A percentile compares a stretch with the other conserved stretches of the same genome.
Evolutionary conservation across 2,329 filamentous ascomycete genomes (phyloP).

Genomic region (Hypoxylon sp.): DNA sequence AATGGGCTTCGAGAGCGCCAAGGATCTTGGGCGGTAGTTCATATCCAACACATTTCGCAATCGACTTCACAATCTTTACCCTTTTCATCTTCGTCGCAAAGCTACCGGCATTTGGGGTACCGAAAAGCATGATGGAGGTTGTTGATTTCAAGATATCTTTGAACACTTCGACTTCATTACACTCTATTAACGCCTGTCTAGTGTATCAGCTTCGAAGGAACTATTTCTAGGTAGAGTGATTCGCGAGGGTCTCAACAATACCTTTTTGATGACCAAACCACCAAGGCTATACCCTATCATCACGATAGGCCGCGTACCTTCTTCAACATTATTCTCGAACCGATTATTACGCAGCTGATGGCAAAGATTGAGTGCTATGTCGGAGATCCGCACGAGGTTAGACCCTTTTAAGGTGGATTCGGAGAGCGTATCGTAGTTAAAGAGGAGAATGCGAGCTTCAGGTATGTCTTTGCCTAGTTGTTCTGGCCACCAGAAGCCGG

Average conservation of each 20-base stretch:
- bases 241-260: neutral
- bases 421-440: slow-evolving; percentile 9
- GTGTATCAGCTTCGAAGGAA: neutral
- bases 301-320: neutral
- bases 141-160: neutral
- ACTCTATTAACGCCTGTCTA: slow-evolving; percentile 6
- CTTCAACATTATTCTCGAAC: neutral
- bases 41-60: neutral
- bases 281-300: slow-evolving; percentile 7
- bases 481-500: slow-evolving; percentile 4
- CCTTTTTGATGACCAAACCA: neutral
- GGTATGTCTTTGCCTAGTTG: slow-evolving; percentile 1
- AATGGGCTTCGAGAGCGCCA: neutral
- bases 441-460: neutral
- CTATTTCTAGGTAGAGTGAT: neutral
- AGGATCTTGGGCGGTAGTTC: neutral
- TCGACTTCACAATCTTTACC: neutral
- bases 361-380: slow-evolving; percentile 1
- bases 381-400: neutral
- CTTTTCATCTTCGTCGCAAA: neutral
- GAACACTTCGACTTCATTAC: neutral
- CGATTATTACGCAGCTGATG: neutral
- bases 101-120: slow-evolving; percentile 4
- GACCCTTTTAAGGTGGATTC: neutral
- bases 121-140: neutral